Conservation (phyloP, 306 rosid genomes). For the Adenanthera pavonina region DNA sequence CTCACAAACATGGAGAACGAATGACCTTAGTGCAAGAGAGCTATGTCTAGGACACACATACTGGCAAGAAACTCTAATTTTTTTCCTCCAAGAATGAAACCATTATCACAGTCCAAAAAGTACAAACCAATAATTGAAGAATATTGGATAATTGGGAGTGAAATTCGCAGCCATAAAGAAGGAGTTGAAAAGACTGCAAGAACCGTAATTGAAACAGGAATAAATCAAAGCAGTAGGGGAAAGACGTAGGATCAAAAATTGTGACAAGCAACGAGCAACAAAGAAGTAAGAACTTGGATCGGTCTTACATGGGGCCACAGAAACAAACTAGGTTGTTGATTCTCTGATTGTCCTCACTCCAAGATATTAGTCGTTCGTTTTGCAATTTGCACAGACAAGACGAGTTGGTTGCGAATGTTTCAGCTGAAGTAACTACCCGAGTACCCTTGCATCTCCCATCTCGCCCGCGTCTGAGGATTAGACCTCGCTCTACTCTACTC, state of each 20-base stretch:
- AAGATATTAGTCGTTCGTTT: not conserved
- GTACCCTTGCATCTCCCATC: not conserved
- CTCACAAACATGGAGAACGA: not conserved
- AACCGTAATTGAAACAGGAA: not conserved
- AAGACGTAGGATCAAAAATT: not conserved
- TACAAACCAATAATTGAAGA: not conserved
- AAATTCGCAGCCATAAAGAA: not conserved
- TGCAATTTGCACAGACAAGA: not conserved
- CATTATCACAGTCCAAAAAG: not conserved
- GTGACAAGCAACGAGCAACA: not conserved
- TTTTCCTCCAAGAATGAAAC: not conserved
- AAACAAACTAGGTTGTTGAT: not conserved
- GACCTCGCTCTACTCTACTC: not conserved
- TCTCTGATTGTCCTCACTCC: not conserved
- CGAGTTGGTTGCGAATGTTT: not conserved
- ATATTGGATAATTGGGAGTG: not conserved
- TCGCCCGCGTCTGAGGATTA: not conserved
- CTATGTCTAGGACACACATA: not conserved
- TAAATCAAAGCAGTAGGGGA: not conserved
- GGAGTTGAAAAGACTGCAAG: not conserved
- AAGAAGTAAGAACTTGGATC: constrained; percentile 15
- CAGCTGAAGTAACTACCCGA: not conserved
- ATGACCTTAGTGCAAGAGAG: not conserved
- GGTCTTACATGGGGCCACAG: constrained; percentile 12
- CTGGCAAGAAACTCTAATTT: not conserved